Conservation (phyloP, 805 yeast species). For the Saccharomycopsis sp. region DNA sequence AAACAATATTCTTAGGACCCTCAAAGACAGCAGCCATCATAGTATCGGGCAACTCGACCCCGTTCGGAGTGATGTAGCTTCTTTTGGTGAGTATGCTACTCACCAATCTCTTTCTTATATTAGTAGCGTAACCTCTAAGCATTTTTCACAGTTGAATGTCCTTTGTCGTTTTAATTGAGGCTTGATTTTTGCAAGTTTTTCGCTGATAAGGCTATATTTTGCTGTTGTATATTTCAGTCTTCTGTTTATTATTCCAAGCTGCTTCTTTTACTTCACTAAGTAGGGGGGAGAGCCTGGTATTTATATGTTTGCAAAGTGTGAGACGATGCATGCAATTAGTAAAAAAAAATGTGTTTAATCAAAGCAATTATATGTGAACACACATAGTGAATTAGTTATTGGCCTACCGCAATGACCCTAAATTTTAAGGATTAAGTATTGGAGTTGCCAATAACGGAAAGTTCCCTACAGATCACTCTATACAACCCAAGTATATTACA, state of each 20-base stretch:
- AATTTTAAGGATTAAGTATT: neutral
- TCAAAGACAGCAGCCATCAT: slow-evolving; percentile 48
- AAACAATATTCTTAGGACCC: slow-evolving; percentile 36
- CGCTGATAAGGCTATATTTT: no score
- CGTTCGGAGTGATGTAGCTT: neutral
- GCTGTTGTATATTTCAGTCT: neutral
- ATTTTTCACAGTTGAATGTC: no score
- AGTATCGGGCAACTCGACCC: slow-evolving; percentile 14
- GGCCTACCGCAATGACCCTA: neutral
- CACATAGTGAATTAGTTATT: neutral
- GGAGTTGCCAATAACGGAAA: neutral
- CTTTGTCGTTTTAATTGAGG: no score
- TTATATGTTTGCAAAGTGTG: neutral
- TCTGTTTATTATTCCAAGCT: neutral
- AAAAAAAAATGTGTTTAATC: neutral
- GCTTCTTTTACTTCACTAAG: neutral
- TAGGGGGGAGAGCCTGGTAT: neutral
- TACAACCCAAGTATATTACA: no score
- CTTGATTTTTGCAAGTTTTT: no score
- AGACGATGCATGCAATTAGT: neutral
- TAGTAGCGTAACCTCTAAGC: neutral
- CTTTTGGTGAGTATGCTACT: neutral
- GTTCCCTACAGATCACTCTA: neutral
- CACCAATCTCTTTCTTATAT: neutral
- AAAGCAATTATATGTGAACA: neutral